Base-by-base conservation (phyloP, 805 yeast species). In the Yamadazyma akitaensis region DNA sequence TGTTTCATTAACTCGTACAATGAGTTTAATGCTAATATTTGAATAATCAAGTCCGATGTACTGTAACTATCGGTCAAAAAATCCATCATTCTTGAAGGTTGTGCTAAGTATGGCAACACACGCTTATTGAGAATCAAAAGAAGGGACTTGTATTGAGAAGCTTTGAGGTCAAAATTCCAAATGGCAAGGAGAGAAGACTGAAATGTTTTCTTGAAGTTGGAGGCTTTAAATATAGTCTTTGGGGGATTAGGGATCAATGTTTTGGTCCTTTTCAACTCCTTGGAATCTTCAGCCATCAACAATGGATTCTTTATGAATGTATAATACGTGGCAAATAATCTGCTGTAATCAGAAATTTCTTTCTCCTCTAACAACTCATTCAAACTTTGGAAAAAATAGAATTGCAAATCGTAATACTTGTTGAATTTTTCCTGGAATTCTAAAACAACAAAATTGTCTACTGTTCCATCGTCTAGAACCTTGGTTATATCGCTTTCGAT, bases 61-160 rank as follows among this genome's bases (percentile, higher is more conserved):
- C 86, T 76, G 60, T 89, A 91, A 2, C 95, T 84, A 50, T 88
- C 96, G 0, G 97, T 89, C 49, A 92, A 72, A 62, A 92, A 94
- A 68, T 92, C 99, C 97, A 94, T 91, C 39, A 94, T 68, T 50
- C 79, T 75, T 37, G 88, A 85, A 6, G 98, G 96, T 53, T 82
- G 83, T 38, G 79, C 75, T 75, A 89, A 78, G 59, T 76, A 79
- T 33, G 97, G 97, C 32, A 92, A 84, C 36, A 94, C 76, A 51
- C 95, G 72, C 61, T 88, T 89, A 64, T 94, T 97, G 55, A 94
- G 62, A 2, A 90, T 75, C 4, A 80, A 67, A 47, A 92, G 69
- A 5, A 84, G 73, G 1, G 84, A 70, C 62, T 88, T 88, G 63
- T 85, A 84, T 61, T 88, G 96, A 2, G 60, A 49, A 0, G 75